A percentile compares a stretch with the other conserved stretches of the same genome.
These are phyloP conservation scores for Plasmodium gallinaceum DNA, from an alignment of 169 alveolate genomes.

Conservation along the genomic window DNA sequence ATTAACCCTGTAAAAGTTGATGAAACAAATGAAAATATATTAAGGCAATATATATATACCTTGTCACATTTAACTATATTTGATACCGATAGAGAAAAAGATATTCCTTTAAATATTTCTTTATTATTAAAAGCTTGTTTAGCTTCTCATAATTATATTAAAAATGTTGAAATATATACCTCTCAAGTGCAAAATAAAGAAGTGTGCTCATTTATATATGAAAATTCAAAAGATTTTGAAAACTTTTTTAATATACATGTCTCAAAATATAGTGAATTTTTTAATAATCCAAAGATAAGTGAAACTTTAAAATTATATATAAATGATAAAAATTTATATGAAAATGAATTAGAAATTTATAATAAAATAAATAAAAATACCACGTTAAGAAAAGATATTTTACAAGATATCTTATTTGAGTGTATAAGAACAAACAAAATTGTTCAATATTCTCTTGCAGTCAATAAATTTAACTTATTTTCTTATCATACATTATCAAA, in stretches of 20 bases:
- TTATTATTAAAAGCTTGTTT: constrained; percentile 62
- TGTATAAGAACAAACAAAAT: constrained; percentile 46
- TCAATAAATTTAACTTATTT: constrained; percentile 38
- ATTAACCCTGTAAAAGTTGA: background rate
- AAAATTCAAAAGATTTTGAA: constrained; percentile 35
- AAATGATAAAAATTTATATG: constrained; percentile 28
- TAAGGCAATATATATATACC: constrained; percentile 59
- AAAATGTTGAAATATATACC: constrained; percentile 60
- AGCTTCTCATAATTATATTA: constrained; percentile 60
- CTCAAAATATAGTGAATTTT: constrained; percentile 32
- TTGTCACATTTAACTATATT: constrained; percentile 59
- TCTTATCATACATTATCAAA: constrained; percentile 21
- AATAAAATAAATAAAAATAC: constrained; percentile 29
- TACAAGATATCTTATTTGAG: constrained; percentile 56
- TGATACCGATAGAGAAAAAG: constrained; percentile 58
- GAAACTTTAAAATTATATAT: constrained; percentile 27
- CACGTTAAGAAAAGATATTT: constrained; percentile 24
- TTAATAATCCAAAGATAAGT: constrained; percentile 19
- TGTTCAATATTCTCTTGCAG: constrained; percentile 62
- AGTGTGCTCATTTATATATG: constrained; percentile 58
- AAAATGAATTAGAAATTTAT: constrained; percentile 43
- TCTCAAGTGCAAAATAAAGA: constrained; percentile 41
- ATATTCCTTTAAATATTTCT: constrained; percentile 39
- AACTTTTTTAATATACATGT: constrained; percentile 37
- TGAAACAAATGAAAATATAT: constrained; percentile 27